These are phyloP conservation scores for Annona squamosa DNA, from an alignment of 164 flowering plant genomes.

Conservation along the genomic window DNA sequence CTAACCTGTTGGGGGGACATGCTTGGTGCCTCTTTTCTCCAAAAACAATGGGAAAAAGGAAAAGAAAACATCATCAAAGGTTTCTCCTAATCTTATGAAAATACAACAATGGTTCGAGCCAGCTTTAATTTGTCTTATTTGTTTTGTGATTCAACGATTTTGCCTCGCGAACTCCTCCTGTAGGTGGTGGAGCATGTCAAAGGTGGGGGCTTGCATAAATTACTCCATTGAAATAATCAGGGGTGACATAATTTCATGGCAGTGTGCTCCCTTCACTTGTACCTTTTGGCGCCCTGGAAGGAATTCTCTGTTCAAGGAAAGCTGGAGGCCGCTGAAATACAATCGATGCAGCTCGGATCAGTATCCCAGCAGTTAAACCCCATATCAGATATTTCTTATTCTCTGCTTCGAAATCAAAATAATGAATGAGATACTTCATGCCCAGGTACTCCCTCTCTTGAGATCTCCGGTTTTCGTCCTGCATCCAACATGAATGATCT, in stretches of 20 bases:
- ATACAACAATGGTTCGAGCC: not conserved
- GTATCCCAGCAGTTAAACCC: conserved; percentile 85
- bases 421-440: conserved; percentile 55
- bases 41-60: no score
- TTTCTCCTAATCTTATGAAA: not conserved
- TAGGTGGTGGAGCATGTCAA: not conserved
- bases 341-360: conserved; percentile 80
- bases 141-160: not conserved
- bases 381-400: conserved; percentile 57
- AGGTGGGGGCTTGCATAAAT: not conserved
- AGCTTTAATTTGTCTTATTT: not conserved
- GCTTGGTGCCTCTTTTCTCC: no score
- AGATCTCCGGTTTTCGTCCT: conserved; percentile 66
- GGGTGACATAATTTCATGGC: not conserved
- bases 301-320: conserved; percentile 61
- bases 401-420: conserved; percentile 53
- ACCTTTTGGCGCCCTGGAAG: conserved; percentile 20
- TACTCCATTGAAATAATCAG: not conserved
- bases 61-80: no score
- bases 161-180: not conserved
- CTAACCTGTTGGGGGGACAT: no score
- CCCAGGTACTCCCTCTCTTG: conserved; percentile 83
- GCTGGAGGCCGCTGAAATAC: conserved; percentile 66
- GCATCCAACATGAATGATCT: conserved; percentile 9
- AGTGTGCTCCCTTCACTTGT: not conserved